Evolutionary conservation across 2,329 filamentous ascomycete genomes (phyloP), one percentile per base, ranked within the genome.

Genomic region (Trichoderma simmonsii): DNA sequence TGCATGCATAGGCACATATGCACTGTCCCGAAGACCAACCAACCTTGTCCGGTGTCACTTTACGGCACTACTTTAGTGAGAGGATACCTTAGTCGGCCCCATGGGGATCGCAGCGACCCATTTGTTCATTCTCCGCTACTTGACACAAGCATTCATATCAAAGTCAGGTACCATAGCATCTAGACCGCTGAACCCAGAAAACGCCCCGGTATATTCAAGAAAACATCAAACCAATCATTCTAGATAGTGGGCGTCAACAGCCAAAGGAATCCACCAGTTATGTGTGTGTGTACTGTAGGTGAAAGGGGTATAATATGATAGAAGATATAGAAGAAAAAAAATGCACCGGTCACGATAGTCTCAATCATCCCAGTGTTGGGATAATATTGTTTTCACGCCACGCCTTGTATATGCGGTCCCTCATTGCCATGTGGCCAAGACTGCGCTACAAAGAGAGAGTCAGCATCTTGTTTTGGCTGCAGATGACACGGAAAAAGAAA

Each of bases 401-500:
- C 3, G 75, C 70, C 57, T 73, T 62, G 72, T 78, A 78, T 39
- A 78, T 72, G 30, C 72, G 36, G 60, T 77, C 74, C 62, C 80
- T 75, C 28, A 84, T 82, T 1, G 77, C 77, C 74, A 79, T 77
- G 65, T 84, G 82, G 4, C 83, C 83, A 36, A 80, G 75, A 1
- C 79, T 81, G 60, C 82, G 79, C 79, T 80, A 34, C 14, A 26
- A 34, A 51, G 3, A 36, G 9, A 36, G 15, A 21, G 63, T 68
- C 24, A 68, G 66, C 15, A 24, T 59, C 21, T 18, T 54, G 21
- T 24, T 54, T 26, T 15, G 24, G 26, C 21, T 65, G 43, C 26
- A 48, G n/a, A 26, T 8, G 26, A 14, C 34, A 15, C 15, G 34
- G 34, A 36, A 36, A 36, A 36, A 15, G 14, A 15, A 36, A 15